Base-by-base conservation (phyloP, 495 filamentous ascomycete species). In the Penicillium cataractarum region DNA sequence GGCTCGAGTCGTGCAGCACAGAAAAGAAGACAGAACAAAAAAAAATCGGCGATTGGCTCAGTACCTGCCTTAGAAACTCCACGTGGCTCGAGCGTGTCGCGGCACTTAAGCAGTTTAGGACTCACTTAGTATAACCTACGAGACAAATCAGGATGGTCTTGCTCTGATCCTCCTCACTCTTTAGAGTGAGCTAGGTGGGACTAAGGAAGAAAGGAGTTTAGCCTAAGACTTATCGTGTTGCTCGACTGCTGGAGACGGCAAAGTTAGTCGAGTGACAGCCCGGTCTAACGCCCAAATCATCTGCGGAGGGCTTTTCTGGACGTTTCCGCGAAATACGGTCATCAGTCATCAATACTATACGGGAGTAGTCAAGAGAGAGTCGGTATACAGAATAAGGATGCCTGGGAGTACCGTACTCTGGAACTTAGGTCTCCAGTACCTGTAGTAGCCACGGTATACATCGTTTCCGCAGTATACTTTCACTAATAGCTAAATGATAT, bases 21-120 rank as follows among this genome's bases (percentile, higher is more conserved):
- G 37, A 31, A 7, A 31, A 31, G 4, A n/a, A 40, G 39, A 19
- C n/a, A 42, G 39, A 6, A 17, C 4, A 42, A 42, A n/a, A 42
- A 21, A 60, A 70, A 71, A 56, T 70, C 70, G 37, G 65, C 70
- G 70, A 69, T 71, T 69, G 70, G 68, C 53, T 42, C 33, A 61
- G 68, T 71, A 68, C 68, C 65, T 68, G 65, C 65, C 58, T 71
- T 65, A 63, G 46, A 7, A 37, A 64, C 60, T 61, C 70, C 70
- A 72, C 68, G 70, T 71, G 68, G 70, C 66, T 62, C 53, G 37
- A 53, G 51, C 58, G 27, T 39, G 37, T 35, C 48, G 46, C 48
- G 46, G 48, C 35, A 42, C 35, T 60, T 32, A 10, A 8, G n/a
- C 0, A 19, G 12, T 9, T 50, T 42, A 42, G 40, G 40, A 42